Base-by-base conservation (phyloP, 1,284 basidiomycete species). In the Trichosporon ovoides region DNA sequence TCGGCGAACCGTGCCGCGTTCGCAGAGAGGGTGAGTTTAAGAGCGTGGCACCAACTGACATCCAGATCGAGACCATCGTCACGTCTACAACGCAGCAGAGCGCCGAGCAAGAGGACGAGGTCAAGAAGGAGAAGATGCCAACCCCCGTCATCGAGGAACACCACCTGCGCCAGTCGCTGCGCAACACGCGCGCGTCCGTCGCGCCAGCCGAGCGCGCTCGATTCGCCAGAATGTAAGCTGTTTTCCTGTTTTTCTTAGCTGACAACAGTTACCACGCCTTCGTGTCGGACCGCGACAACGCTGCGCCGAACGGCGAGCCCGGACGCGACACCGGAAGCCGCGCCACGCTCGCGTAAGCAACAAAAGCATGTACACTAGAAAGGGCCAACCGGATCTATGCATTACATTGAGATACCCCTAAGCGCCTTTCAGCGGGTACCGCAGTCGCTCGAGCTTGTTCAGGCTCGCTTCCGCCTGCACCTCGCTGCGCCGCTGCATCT, bases 101-200 rank as follows among this genome's bases (percentile, higher is more conserved):
- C 40, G 37, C 35, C 19, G 53, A 53, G n/a, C 18, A 22, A 3
- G 36, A 56, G n/a, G 19, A 57, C 5, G 56, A 31, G 16, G 55
- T 28, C 13, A 49, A 50, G 31, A 48, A 38, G 51, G 50, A 59
- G 28, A 57, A 52, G 33, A 22, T 54, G 16, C 18, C 38, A 14
- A 61, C 78, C 69, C 75, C 78, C 4, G 57, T 73, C 33, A 77
- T 80, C 31, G 66, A 74, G 38, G 67, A 77, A 11, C 57, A 65
- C 22, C 85, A 95, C 73, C 78, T 96, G 54, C 76, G 79, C 11
- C 80, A 80, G 38, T 87, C 86, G 12, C 75, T 95, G n/a, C 76
- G 81, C 65, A 83, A 82, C 3, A 88, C 85, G 28, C 81, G 87
- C 38, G 87, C 92, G 1, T 95, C 91, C 1, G 87, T 96, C n/a